Evolutionary conservation across 2,329 filamentous ascomycete genomes (phyloP), one percentile per base, ranked within the genome.

Genomic region (Dothideomycetes sp.): DNA sequence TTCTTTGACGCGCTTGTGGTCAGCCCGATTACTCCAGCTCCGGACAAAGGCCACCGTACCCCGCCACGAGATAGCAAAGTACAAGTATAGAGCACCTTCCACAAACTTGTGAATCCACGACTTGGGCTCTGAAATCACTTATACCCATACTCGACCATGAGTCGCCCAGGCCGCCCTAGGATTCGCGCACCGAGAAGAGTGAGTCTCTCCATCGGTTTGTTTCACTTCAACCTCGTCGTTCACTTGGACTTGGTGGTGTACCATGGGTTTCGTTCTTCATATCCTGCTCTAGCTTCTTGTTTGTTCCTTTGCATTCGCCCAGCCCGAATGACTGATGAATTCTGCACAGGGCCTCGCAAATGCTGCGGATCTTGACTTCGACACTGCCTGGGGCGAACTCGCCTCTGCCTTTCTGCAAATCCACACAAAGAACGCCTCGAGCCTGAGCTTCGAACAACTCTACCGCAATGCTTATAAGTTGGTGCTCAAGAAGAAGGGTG

Each of bases 381-480:
- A 94, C n/a, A 69, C 75, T 3, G 84, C 79, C 50, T 98, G 91
- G 91, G 68, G 70, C 11, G 76, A 78, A 33, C 75, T 98, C 5
- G 71, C 79, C 34, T 73, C 78, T 35, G 87, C 89, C 3, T 75
- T 98, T 38, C 71, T 69, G 41, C 84, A 94, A 55, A 96, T 98
- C 37, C 88, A 96, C 64, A 83, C 79, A 42, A 88, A 93, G 59
- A 91, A 94, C 58, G 87, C 87, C 44, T 93, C 87, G 8, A 72
- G 74, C 12, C 75, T 98, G 2, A 94, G 88, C 1, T 98, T 95
- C 65, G 91, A 98, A 60, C 83, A 94, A 54, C 75, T 98, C 1
- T 98, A 98, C 63, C 82, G 91, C 42, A 84, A 84, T 40, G 84
- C 86, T 4, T 98, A 98, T 64, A 89, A 91, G 59, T 84, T 96